Base-by-base conservation (phyloP, 73 alveolate species). In the Halteria grandinella region DNA sequence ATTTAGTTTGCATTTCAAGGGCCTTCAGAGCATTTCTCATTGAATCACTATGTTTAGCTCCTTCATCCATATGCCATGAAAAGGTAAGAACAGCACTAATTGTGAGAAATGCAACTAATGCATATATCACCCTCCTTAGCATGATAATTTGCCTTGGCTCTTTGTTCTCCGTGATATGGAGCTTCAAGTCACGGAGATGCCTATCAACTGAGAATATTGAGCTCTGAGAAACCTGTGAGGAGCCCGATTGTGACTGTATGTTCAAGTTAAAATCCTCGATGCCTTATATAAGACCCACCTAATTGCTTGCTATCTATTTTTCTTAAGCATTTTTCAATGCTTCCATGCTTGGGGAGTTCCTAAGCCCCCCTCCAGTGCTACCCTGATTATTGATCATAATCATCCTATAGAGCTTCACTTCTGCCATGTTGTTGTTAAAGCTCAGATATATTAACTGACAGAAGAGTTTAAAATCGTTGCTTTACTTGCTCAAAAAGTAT, bases 401-500 rank as follows among this genome's bases (percentile, higher is more conserved):
- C 7, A 60, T 5, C 43, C 77, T 60, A 37, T 60, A 60, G 2
- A 60, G 55, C 51, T 60, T 60, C 1, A 60, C 41, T 10, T 44
- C 21, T 5, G 34, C 77, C 10, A 60, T n/a, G n/a, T n/a, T 15
- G 1, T 60, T 60, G 1, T 36, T 21, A 37, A 60, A 60, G 43
- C 41, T 60, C 77, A 60, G 37, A 7, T 60, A 55, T 25, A 60
- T 39, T 59, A 33, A 40, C 20, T 60, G 34, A 44, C 77, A 60
- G 34, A 60, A 60, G n/a, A 60, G 32, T 33, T 60, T 60, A 36
- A 60, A 21, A 24, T 60, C 77, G n/a, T n/a, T n/a, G 20, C 34
- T 3, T 36, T 34, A 15, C 20, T 36, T 60, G 10, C 43, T 59
- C 12, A 60, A 2, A 21, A 60, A 60, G 34, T 36, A 60, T 24